phyloP scores from a whole-genome alignment of 495 filamentous ascomycete genomes.

The Penicillium manginii region DNA sequence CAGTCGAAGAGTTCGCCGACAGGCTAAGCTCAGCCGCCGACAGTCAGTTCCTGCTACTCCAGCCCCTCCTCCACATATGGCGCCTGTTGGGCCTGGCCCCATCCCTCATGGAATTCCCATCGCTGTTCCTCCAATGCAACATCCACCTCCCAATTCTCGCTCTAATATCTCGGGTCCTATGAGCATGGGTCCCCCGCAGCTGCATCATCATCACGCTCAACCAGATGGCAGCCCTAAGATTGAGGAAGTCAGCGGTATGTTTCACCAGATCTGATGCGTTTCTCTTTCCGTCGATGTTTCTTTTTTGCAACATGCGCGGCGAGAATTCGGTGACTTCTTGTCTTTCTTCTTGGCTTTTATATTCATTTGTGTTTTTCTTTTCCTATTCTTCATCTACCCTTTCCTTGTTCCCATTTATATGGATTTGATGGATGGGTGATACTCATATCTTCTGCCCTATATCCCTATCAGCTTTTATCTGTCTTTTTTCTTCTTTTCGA shows the following conservation, averaged over 20 bases:
- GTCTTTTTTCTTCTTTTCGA: neutral
- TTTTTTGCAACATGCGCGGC: slow-evolving; percentile 23
- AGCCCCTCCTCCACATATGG: slow-evolving; percentile 52
- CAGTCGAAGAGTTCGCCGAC: slow-evolving; percentile 86
- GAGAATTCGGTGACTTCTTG: slow-evolving; percentile 19
- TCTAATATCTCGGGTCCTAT: slow-evolving; percentile 57
- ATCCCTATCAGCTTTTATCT: neutral
- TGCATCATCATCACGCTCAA: slow-evolving; percentile 82
- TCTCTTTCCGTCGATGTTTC: slow-evolving; percentile 22
- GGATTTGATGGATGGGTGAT: slow-evolving; percentile 15
- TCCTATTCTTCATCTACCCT: slow-evolving; percentile 5
- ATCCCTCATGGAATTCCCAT: slow-evolving; percentile 56
- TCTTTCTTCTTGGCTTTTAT: slow-evolving; percentile 4
- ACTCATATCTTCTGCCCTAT: neutral
- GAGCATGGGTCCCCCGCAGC: slow-evolving; percentile 66
- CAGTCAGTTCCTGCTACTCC: slow-evolving; percentile 51
- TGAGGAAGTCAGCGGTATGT: slow-evolving; percentile 96
- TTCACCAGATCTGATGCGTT: slow-evolving; percentile 68
- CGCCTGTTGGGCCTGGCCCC: slow-evolving; percentile 39
- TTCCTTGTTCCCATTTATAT: neutral
- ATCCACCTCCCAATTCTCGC: slow-evolving; percentile 41
- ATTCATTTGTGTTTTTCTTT: slow-evolving; percentile 9
- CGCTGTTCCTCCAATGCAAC: neutral
- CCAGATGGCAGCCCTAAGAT: slow-evolving; percentile 70
- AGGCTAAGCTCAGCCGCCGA: slow-evolving; percentile 92